Evolutionary conservation across 2,329 filamentous ascomycete genomes (phyloP).

Genomic region (Phialophora verrucosa): DNA sequence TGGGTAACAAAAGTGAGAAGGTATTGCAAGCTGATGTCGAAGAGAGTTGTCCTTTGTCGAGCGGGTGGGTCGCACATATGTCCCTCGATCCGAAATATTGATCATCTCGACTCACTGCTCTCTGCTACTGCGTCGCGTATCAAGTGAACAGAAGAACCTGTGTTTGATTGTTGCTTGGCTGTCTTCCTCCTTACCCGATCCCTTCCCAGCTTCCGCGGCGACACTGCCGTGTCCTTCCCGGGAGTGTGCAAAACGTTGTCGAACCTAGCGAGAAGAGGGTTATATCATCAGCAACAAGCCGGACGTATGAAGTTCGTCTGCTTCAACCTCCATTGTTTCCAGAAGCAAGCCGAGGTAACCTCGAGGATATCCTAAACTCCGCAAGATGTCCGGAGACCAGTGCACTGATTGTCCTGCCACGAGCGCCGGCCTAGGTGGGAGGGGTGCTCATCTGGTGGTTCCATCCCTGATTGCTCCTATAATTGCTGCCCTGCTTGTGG

Average conservation of each 20-base stretch:
- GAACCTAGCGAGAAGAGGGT: not conserved
- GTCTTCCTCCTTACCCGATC: conserved; percentile 5
- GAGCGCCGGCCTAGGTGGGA: conserved; percentile 33
- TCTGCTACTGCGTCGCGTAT: not conserved
- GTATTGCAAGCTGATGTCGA: not conserved
- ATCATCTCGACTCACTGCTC: not conserved
- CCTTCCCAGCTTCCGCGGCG: conserved; percentile 16
- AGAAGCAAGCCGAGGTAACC: not conserved
- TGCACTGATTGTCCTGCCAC: conserved; percentile 11
- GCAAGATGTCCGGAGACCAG: conserved; percentile 17
- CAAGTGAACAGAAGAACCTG: not conserved
- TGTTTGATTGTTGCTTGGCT: conserved; percentile 16
- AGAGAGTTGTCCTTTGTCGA: not conserved
- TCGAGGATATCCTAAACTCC: not conserved
- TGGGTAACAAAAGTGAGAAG: not conserved
- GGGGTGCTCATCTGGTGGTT: conserved; percentile 37
- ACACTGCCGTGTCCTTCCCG: conserved; percentile 20
- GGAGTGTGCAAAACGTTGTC: conserved; percentile 5
- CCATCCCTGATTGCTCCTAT: conserved; percentile 40
- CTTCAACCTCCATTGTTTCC: conserved; percentile 6
- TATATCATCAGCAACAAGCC: conserved; percentile 7
- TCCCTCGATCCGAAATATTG: not conserved
- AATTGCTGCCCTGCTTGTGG: conserved; percentile 39
- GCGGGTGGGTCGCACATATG: not conserved
- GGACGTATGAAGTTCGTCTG: not conserved